Evolutionary conservation across 208 protist species (phyloP).

Genomic region (Crithidia mellificae): DNA sequence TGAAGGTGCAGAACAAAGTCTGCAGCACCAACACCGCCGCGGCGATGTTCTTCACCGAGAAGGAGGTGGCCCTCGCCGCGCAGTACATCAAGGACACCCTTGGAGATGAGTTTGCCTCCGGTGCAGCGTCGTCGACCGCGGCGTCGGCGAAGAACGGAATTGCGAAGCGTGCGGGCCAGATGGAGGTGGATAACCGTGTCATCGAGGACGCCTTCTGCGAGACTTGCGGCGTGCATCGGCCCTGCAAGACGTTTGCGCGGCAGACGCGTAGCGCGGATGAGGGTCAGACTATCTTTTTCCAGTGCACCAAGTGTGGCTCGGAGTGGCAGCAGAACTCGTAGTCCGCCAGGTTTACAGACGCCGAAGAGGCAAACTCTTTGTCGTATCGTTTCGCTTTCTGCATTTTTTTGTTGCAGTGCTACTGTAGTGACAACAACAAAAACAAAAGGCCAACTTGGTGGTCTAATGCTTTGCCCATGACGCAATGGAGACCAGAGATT

Average conservation of each 20-base stretch:
- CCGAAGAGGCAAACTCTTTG: too few species aligned
- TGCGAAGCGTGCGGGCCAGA: conserved; percentile 37
- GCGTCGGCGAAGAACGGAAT: conserved; percentile 4
- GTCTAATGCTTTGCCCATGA: too few species aligned
- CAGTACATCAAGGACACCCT: conserved; percentile 26
- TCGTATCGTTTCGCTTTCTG: too few species aligned
- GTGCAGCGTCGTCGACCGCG: neutral
- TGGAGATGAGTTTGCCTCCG: conserved; percentile 15
- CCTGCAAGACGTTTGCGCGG: conserved; percentile 81
- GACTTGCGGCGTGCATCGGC: conserved; percentile 62
- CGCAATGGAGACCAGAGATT: too few species aligned
- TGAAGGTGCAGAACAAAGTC: conserved; percentile 9
- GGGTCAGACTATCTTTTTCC: conserved; percentile 92
- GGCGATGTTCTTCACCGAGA: conserved; percentile 53
- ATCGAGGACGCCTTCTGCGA: conserved; percentile 89
- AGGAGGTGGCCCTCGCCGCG: conserved; percentile 40
- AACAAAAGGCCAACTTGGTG: too few species aligned
- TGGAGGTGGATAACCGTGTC: conserved; percentile 78
- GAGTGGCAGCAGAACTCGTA: conserved; percentile 94
- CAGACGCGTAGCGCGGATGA: conserved; percentile 92
- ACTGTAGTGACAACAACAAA: too few species aligned
- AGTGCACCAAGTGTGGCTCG: conserved; percentile 82
- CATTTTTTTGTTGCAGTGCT: too few species aligned
- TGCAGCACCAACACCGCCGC: conserved; percentile 36
- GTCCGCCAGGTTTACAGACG: too few species aligned